These are phyloP conservation scores for Exophiala viscosa DNA, from an alignment of 2,329 filamentous ascomycete species.

Conservation along the genomic window DNA sequence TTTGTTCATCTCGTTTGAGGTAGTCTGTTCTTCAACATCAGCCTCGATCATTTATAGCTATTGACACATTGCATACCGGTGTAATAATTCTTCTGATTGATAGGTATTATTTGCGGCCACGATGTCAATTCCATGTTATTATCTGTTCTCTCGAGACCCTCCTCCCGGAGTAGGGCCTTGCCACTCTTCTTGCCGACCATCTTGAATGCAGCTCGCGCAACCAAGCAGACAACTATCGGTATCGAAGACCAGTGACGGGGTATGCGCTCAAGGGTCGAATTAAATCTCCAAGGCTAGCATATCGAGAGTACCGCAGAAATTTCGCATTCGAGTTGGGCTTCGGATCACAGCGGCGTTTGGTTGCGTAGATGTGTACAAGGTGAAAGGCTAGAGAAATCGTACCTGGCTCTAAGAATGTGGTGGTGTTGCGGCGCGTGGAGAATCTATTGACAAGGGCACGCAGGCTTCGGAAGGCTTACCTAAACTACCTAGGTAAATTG, in stretches of 20 bases:
- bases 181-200: constrained; percentile 67
- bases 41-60: constrained; percentile 64
- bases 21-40: constrained; percentile 77
- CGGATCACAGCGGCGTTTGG: not conserved
- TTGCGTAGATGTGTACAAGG: not conserved
- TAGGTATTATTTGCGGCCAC: constrained; percentile 88
- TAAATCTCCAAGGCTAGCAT: no score
- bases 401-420: no score
- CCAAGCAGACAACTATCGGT: not conserved
- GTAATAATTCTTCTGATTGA: constrained; percentile 99
- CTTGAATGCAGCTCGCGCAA: not conserved
- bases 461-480: no score
- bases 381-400: not conserved
- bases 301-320: no score
- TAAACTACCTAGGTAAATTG: no score
- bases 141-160: constrained; percentile 82
- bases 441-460: no score
- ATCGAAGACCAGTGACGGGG: no score
- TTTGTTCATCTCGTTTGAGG: constrained; percentile 95
- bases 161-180: constrained; percentile 42
- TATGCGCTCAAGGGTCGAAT: no score
- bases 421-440: no score
- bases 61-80: constrained; percentile 53
- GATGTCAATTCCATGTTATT: constrained; percentile 95
- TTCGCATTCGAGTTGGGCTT: not conserved